Base-by-base conservation (phyloP, 306 rosid species). In the Quercus berberidifolia region DNA sequence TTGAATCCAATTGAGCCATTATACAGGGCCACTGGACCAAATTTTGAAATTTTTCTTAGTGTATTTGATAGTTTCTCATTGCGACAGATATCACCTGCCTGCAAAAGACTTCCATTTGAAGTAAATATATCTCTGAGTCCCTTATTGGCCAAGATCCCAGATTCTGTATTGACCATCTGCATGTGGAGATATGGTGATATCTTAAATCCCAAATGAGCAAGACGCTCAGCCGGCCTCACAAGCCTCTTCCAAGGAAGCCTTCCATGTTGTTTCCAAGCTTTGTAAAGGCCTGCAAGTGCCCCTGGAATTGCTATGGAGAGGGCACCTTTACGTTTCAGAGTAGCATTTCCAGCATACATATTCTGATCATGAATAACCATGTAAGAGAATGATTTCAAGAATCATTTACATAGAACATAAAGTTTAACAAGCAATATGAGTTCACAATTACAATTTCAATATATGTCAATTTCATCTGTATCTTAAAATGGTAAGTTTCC, bases 291-390 rank as follows among this genome's bases (percentile, higher is more conserved):
- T 8, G 97, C 95, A 12, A 94, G 89, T 74, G 90, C 89, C 59
- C 94, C 97, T 2, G 97, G 97, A 67, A 91, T 87, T 55, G 83
- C 97, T 25, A 92, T 56, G 0, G 99, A 87, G 65, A 94, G 91
- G 46, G 85, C 82, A 3, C 99, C 97, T 65, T 10, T 81, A 31
- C 25, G 80, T 83, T 94, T 92, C 57, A 85, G 70, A 75, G 87
- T 79, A 52, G 86, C 51, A 55, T 87, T 90, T 12, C 87, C 90
- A 60, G 49, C 85, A 80, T 94, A 94, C 97, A 92, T 94, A 33
- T 91, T 78, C 98, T 94, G 85, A 41, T 74, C 82, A 69, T 54
- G 49, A 10, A 54, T 35, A 13, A 26, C 15, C 2, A 10, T 57
- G 74, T 1, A 6, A 17, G 71, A 35, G 25, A 75, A 19, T 77